phyloP scores from a whole-genome alignment of 176 grass and related monocot genomes.

The Hordeum marinum region DNA sequence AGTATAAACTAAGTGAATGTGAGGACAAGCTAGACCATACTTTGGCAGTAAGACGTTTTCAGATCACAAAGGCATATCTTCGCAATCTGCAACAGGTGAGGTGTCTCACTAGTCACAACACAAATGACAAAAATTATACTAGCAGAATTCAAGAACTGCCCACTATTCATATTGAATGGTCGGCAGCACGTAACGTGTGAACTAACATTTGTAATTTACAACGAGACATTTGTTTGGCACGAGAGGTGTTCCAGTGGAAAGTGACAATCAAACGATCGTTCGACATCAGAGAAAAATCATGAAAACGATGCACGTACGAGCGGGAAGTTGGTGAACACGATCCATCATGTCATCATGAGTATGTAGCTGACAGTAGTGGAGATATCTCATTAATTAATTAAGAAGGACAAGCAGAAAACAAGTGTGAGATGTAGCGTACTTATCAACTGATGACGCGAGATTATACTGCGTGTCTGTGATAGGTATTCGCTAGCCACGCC shows the following conservation, averaged over 20 bases:
- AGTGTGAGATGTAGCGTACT: not conserved
- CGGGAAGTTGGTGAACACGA: not conserved
- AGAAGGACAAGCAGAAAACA: not conserved
- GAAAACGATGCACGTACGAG: not conserved
- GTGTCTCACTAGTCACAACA: not conserved
- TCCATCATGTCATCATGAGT: not conserved
- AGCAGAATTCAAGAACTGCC: not conserved
- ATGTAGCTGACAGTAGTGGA: not conserved
- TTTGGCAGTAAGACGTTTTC: not conserved
- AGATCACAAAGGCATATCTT: not conserved
- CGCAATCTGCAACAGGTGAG: not conserved
- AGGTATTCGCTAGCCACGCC: not conserved
- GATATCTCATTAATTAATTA: not conserved
- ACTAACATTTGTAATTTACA: slow-evolving; percentile 9
- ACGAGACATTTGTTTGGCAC: not conserved
- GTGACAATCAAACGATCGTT: not conserved
- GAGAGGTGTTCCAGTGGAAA: not conserved
- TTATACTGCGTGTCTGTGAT: not conserved
- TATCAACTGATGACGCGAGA: not conserved
- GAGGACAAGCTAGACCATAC: not conserved
- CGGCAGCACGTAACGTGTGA: not conserved
- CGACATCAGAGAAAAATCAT: not conserved
- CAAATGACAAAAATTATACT: not conserved
- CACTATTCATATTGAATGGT: not conserved
- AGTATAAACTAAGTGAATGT: not conserved